Evolutionary conservation across 352 stramenopile species (phyloP).

Genomic region (Phytophthora meadii): DNA sequence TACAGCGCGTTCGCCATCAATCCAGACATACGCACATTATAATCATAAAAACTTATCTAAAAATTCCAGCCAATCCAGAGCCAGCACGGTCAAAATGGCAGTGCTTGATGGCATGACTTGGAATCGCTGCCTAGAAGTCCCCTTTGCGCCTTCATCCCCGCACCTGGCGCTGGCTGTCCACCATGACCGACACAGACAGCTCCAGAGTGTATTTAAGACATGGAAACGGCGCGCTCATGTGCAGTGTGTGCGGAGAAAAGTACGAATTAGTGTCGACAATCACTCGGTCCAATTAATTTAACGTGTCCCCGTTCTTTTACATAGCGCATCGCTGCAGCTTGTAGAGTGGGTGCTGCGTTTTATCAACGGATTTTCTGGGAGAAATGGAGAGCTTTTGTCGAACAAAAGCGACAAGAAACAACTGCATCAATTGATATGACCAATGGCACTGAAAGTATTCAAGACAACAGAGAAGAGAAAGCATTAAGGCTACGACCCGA

Average conservation of each 20-base stretch:
- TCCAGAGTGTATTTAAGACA: conserved; percentile 31
- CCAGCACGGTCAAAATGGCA: no score
- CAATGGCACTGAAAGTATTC: neutral
- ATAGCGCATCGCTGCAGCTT: conserved; percentile 51
- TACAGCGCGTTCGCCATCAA: neutral
- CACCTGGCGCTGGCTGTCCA: conserved; percentile 28
- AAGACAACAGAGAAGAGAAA: neutral
- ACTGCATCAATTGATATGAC: neutral
- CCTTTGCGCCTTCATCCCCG: neutral
- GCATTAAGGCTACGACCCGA: no score
- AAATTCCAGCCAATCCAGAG: conserved; percentile 20
- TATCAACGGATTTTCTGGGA: conserved; percentile 46
- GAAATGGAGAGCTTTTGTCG: conserved; percentile 39
- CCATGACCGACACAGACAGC: conserved; percentile 37
- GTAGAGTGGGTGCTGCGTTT: conserved; percentile 51
- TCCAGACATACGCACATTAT: no score
- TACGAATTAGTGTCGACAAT: neutral
- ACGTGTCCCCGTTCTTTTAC: neutral
- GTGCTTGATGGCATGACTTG: neutral
- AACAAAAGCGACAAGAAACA: neutral
- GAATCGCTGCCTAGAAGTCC: neutral
- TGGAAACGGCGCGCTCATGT: conserved; percentile 37
- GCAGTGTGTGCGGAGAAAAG: conserved; percentile 28
- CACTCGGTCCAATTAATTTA: no score
- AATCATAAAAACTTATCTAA: no score